Conservation (phyloP, 495 filamentous ascomycete genomes). For the Hypoxylon trugodes region DNA sequence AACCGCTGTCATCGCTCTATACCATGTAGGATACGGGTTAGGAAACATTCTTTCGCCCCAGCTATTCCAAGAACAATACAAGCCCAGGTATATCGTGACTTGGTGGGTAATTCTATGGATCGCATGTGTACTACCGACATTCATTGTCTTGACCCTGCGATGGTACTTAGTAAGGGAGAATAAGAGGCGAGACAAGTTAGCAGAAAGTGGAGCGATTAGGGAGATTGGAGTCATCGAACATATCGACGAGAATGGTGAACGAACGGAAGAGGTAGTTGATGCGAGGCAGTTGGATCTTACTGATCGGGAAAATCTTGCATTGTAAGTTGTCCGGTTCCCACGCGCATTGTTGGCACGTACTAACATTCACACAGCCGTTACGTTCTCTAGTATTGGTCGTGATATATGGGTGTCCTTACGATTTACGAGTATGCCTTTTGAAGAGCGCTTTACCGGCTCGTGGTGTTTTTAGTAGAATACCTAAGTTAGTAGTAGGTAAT, state of each 20-base stretch:
- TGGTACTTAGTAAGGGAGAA: constrained; percentile 46
- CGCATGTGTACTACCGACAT: constrained; percentile 34
- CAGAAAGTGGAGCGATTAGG: constrained; percentile 29
- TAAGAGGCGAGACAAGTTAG: constrained; percentile 46
- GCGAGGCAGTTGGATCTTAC: constrained; percentile 53
- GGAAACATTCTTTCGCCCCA: constrained; percentile 49
- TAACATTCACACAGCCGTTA: constrained; percentile 22
- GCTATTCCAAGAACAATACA: constrained; percentile 44
- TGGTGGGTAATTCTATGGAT: constrained; percentile 55
- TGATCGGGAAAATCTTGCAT: constrained; percentile 53
- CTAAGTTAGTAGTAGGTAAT: no score
- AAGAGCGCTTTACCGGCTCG: no score
- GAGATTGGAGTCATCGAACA: constrained; percentile 48
- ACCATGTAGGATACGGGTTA: constrained; percentile 51
- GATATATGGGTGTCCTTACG: no score
- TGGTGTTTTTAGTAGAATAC: no score
- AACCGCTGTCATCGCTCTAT: constrained; percentile 56
- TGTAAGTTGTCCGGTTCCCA: constrained; percentile 39
- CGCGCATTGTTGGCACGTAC: background rate
- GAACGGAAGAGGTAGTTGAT: constrained; percentile 46
- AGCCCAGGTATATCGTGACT: constrained; percentile 51
- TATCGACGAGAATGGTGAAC: constrained; percentile 43
- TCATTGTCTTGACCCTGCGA: constrained; percentile 43
- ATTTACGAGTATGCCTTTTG: no score
- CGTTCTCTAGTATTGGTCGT: constrained; percentile 24